Percentiles rank a stretch among this genome's conserved stretches.
phyloP scores from a whole-genome alignment of 78 protist genomes.

The Creolimax fragrantissima region DNA sequence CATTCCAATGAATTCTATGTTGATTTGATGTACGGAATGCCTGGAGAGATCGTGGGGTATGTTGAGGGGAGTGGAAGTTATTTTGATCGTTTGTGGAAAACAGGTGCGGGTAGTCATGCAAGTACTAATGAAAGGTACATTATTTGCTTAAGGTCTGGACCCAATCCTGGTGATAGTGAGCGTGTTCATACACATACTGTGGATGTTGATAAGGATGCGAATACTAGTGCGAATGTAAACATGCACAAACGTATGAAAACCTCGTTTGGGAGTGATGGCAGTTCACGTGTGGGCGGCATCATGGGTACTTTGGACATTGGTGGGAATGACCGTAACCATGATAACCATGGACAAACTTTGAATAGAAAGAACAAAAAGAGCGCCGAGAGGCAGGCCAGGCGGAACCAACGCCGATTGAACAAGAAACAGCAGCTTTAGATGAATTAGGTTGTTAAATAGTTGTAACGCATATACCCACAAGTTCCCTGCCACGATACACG shows the following conservation, averaged over 20 bases:
- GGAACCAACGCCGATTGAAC: neutral
- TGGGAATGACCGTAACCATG: neutral
- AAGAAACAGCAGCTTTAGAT: neutral
- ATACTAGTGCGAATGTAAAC: neutral
- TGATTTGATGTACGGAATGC: neutral
- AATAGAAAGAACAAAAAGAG: neutral
- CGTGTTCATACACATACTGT: neutral
- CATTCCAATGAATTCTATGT: no score
- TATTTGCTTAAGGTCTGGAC: neutral
- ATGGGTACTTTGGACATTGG: neutral
- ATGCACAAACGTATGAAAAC: neutral
- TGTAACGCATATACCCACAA: no score
- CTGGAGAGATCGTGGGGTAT: neutral
- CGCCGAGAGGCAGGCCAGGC: neutral
- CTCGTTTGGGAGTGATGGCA: neutral
- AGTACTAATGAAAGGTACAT: neutral
- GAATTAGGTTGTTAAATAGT: neutral
- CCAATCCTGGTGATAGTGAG: neutral
- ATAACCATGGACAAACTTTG: neutral
- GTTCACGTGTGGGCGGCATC: neutral
- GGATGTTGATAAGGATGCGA: neutral
- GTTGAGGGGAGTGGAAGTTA: neutral
- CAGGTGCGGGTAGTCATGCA: neutral
- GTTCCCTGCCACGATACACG: no score
- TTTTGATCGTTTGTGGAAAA: neutral